Base-by-base conservation (phyloP, 257 asterid genomes). In the Oldenlandia corymbosa region DNA sequence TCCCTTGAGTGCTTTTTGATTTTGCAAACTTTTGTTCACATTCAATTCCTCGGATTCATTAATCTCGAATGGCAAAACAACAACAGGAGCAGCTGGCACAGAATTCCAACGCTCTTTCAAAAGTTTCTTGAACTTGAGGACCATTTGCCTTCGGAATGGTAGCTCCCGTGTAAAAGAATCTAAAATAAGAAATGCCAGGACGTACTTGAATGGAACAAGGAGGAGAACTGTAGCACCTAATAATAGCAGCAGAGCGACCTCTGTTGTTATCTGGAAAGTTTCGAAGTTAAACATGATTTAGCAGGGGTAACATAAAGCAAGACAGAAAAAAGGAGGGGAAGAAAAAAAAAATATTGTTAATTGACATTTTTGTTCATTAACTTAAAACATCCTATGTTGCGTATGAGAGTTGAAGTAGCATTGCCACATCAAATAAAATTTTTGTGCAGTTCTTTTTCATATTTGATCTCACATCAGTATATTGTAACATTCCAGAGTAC, bases 101-200 rank as follows among this genome's bases (percentile, higher is more conserved):
- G 85, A 73, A 39, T 83, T 85, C 99, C 99, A 93, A 2, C 96
- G 88, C 62, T 93, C 99, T 60, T 86, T 90, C 56, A 93, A 71
- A 50, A 90, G 70, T 63, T 69, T 76, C 61, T 21, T 83, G 77
- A 93, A 90, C 17, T 81, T 76, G 60, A 75, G 24, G 53, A 90
- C 97, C 96, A 83, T 87, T 64, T 83, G 36, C 81, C 81, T 84
- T 46, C 97, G 79, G 69, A 93, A 84, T 76, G 84, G 51, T 9
- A 93, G 95, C 82, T 93, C 95, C 76, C 91, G 78, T 17, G 99
- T 93, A 78, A 93, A 93, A 69, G 85, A 78, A 81, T 93, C 99
- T 30, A 84, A 75, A 6, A 81, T 75, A 24, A 84, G 49, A 64
- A 76, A 85, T 21, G 91, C 85, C 21, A 83, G 75, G 57, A 87